These are phyloP conservation scores for Hypoxylon perforatum DNA, from an alignment of 495 filamentous ascomycete species.

Conservation along the genomic window DNA sequence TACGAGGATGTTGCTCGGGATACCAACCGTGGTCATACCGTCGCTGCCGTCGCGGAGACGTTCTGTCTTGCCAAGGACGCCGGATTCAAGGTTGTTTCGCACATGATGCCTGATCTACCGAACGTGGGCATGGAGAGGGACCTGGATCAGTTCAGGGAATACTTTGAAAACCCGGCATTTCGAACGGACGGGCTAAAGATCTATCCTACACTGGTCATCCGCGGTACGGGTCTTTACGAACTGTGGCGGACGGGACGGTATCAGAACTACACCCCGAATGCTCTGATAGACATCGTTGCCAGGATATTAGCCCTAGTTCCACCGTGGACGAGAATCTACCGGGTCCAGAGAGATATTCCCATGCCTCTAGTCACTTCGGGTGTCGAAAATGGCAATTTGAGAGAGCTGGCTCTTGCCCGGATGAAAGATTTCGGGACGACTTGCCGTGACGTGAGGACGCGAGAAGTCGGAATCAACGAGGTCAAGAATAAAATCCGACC, in stretches of 20 bases:
- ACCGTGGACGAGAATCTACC: slow-evolving; percentile 98
- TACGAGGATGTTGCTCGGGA: slow-evolving; percentile 99
- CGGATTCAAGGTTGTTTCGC: slow-evolving; percentile 97
- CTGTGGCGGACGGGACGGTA: slow-evolving; percentile 96
- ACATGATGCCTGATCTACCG: slow-evolving; percentile 99
- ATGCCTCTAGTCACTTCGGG: slow-evolving; percentile 98
- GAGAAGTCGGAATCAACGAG: slow-evolving; percentile 98
- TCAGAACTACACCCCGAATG: slow-evolving; percentile 98
- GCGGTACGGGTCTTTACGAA: slow-evolving; percentile 96
- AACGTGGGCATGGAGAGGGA: slow-evolving; percentile 99
- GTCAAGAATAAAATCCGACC: slow-evolving; percentile 98
- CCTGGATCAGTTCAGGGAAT: slow-evolving; percentile 94
- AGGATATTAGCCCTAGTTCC: slow-evolving; percentile 93
- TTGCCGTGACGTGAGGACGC: slow-evolving; percentile 96
- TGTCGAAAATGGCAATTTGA: slow-evolving; percentile 96
- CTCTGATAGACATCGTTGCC: slow-evolving; percentile 92
- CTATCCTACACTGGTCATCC: slow-evolving; percentile 97
- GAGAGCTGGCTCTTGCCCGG: slow-evolving; percentile 88
- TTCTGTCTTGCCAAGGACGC: slow-evolving; percentile 96
- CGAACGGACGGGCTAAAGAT: slow-evolving; percentile 98
- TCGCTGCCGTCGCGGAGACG: slow-evolving; percentile 91
- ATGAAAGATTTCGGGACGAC: slow-evolving; percentile 99
- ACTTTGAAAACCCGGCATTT: slow-evolving; percentile 96
- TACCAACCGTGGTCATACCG: slow-evolving; percentile 96
- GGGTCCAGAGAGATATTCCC: slow-evolving; percentile 97